These are phyloP conservation scores for Clarireedia hainanense DNA, from an alignment of 2,329 filamentous ascomycete genomes.

Conservation along the genomic window DNA sequence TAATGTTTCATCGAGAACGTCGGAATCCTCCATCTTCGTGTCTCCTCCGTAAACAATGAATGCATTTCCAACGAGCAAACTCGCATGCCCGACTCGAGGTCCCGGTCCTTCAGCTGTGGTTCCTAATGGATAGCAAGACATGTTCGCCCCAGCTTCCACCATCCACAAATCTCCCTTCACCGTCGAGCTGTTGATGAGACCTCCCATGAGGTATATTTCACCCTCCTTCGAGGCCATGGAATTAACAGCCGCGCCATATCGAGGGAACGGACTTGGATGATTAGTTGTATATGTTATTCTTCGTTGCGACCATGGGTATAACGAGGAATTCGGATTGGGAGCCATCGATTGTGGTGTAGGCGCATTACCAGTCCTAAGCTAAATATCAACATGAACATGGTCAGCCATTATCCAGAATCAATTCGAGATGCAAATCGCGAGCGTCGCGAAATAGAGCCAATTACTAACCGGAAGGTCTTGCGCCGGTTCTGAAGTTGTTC, in stretches of 20 bases:
- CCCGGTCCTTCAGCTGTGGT: constrained; percentile 92
- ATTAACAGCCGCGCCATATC: constrained; percentile 96
- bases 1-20: constrained; percentile 86
- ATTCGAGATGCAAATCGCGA: constrained; percentile 1
- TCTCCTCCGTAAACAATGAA: constrained; percentile 99
- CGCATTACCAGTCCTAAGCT: constrained; percentile 46
- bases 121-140: constrained; percentile 85
- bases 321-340: constrained; percentile 61
- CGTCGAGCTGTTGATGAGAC: constrained; percentile 86
- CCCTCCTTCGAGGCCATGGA: constrained; percentile 89
- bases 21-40: constrained; percentile 90
- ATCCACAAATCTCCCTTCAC: constrained; percentile 98
- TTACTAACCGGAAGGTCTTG: constrained; percentile 34
- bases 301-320: constrained; percentile 94
- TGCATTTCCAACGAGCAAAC: constrained; percentile 91
- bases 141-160: constrained; percentile 80
- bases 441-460: not conserved
- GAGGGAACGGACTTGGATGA: constrained; percentile 81
- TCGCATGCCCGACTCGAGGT: constrained; percentile 88
- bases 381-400: constrained; percentile 12
- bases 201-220: constrained; percentile 96
- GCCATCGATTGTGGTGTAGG: constrained; percentile 27
- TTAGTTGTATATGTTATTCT: constrained; percentile 77
- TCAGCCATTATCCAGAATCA: not conserved
- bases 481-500: constrained; percentile 28